Conservation (phyloP, 768 basidiomycete species). For the Cytidiella melzeri region DNA sequence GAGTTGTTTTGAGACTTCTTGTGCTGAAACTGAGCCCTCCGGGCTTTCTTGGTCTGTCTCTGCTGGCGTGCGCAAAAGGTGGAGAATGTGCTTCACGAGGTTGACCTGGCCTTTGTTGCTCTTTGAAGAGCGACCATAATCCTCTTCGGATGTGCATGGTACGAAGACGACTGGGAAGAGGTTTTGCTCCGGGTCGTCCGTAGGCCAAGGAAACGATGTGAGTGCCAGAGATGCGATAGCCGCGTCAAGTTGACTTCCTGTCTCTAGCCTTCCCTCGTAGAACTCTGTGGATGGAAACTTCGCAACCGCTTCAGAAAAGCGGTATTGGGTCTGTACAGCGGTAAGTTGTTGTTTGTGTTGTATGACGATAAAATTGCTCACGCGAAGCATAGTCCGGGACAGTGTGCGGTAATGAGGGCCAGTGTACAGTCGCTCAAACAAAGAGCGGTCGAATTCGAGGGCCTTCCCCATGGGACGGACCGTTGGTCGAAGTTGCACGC, state of each 20-base stretch:
- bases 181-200: conserved; percentile 15
- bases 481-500: conserved; percentile 63
- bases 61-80: conserved; percentile 30
- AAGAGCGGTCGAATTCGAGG: conserved; percentile 52
- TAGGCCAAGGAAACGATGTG: conserved; percentile 56
- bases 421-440: conserved; percentile 55
- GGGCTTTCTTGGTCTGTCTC: not conserved
- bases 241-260: conserved; percentile 31
- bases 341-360: not conserved
- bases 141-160: conserved; percentile 49
- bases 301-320: conserved; percentile 53
- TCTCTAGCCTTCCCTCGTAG: conserved; percentile 48
- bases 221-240: conserved; percentile 27
- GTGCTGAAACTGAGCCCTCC: not conserved
- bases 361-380: conserved; percentile 16
- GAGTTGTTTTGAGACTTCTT: not conserved
- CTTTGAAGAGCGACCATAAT: conserved; percentile 55
- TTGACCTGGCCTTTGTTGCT: conserved; percentile 55
- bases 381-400: conserved; percentile 57
- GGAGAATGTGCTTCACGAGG: conserved; percentile 41
- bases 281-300: conserved; percentile 59
- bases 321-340: conserved; percentile 47
- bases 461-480: conserved; percentile 54
- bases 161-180: conserved; percentile 52
- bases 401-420: conserved; percentile 31